Evolutionary conservation across 805 yeast species (phyloP).

Genomic region (Candida boleticola): DNA sequence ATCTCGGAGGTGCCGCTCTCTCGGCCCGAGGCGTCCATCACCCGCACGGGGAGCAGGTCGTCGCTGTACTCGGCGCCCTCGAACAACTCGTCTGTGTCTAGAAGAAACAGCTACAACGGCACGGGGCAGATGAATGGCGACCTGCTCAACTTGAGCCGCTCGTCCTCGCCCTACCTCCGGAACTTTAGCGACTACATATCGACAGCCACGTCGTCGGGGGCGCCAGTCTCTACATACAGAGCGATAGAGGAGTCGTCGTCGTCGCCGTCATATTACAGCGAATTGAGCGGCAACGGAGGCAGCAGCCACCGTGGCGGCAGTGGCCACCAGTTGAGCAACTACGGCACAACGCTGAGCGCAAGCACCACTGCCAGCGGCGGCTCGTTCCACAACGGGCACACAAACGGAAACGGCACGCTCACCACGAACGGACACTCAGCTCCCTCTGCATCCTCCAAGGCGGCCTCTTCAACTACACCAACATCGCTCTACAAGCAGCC

Average conservation of each 20-base stretch:
- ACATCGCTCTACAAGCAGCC: neutral
- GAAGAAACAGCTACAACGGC: slow-evolving; percentile 3
- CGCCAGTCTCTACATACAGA: neutral
- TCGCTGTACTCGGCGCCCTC: neutral
- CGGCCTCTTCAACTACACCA: neutral
- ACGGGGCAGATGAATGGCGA: slow-evolving; percentile 1
- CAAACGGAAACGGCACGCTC: neutral
- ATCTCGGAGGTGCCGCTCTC: neutral
- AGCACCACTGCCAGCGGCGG: neutral
- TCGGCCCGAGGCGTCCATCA: slow-evolving; percentile 5
- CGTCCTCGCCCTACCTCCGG: slow-evolving; percentile 3
- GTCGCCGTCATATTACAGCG: neutral
- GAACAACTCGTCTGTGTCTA: neutral
- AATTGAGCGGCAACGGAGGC: neutral
- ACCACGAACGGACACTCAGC: no score
- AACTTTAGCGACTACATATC: slow-evolving; percentile 7
- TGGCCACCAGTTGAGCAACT: neutral
- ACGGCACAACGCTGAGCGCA: neutral
- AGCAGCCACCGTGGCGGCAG: no score
- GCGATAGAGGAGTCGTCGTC: neutral
- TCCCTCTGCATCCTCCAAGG: neutral
- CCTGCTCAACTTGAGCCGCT: no score
- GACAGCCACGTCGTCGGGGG: neutral
- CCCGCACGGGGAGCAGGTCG: neutral
- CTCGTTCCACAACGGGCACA: no score